Evolutionary conservation across 1,284 basidiomycete genomes (phyloP), one percentile per base, ranked within the genome.

Genomic region (Malassezia dermatis): DNA sequence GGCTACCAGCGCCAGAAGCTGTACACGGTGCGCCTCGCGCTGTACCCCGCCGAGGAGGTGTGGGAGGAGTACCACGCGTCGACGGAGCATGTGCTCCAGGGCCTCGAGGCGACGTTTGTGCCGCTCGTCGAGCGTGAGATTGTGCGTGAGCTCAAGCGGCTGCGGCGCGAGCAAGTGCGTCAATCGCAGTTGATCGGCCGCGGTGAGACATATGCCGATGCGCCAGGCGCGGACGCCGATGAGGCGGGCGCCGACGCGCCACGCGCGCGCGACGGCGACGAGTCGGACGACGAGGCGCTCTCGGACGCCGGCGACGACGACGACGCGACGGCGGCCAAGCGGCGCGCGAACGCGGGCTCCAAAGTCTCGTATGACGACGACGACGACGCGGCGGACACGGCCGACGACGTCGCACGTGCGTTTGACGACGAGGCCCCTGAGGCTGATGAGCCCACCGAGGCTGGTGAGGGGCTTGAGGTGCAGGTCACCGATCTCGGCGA

Each of bases 1-100:
- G 77, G 76, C 48, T 77, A 75, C 61, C 75, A 76, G 59, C 84
- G 91, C 40, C 81, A 83, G 60, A 88, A 89, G 60, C 81, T 84
- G 44, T 95, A 91, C 79, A 84, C 81, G 2, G 82, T 98, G 55
- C 78, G 85, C 37, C 82, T 98, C 64, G 79, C 81, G 56, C 87
- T 99, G 76, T 98, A 89, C 78, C 89, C 90, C 0, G 79, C 81
- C 54, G 80, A 82, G 39, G 91, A 98, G 73, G 96, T 93, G 76
- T 75, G 78, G 49, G 79, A 83, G 39, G 93, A 95, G 76, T 89
- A 96, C 77, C 84, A 86, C 64, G 81, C 91, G 40, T 80, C 81
- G 31, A 81, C 84, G 1, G 69, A 78, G 24, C 85, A 91, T 67
- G 83, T 98, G 57, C 80, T 94, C 47, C 77, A 80, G 17, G 80